These are phyloP conservation scores for Naganishia sp. DNA, from an alignment of 1,284 basidiomycete genomes.

Conservation along the genomic window DNA sequence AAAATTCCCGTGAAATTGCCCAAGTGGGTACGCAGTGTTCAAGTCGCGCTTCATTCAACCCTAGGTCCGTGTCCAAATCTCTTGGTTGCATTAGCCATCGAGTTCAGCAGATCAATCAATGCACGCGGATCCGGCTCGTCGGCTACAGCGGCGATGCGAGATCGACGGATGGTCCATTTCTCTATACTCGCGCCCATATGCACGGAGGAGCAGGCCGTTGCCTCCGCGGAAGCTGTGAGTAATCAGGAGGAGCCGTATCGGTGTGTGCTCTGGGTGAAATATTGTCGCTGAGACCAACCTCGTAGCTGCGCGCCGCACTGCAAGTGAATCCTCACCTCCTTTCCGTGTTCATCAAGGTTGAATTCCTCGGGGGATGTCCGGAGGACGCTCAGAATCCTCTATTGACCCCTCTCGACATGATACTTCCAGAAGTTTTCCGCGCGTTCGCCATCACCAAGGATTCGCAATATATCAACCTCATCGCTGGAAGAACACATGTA, in stretches of 20 bases:
- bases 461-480: conserved; percentile 1
- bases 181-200: background rate
- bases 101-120: too few species aligned
- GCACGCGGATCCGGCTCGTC: too few species aligned
- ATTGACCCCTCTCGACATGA: background rate
- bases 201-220: background rate
- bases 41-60: too few species aligned
- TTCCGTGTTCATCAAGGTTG: background rate
- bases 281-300: too few species aligned
- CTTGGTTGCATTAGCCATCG: too few species aligned
- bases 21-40: too few species aligned
- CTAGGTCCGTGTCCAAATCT: too few species aligned
- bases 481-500: background rate
- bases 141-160: background rate
- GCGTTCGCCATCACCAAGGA: background rate
- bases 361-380: background rate
- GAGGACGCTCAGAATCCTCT: background rate
- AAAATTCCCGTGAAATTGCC: too few species aligned
- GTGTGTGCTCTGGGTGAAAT: too few species aligned
- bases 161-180: background rate
- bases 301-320: background rate
- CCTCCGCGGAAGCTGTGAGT: background rate
- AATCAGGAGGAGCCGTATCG: background rate
- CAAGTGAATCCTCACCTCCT: background rate
- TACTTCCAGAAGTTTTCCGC: background rate